Conservation (phyloP, 352 stramenopile species). For the Pythium grandisporangium region DNA sequence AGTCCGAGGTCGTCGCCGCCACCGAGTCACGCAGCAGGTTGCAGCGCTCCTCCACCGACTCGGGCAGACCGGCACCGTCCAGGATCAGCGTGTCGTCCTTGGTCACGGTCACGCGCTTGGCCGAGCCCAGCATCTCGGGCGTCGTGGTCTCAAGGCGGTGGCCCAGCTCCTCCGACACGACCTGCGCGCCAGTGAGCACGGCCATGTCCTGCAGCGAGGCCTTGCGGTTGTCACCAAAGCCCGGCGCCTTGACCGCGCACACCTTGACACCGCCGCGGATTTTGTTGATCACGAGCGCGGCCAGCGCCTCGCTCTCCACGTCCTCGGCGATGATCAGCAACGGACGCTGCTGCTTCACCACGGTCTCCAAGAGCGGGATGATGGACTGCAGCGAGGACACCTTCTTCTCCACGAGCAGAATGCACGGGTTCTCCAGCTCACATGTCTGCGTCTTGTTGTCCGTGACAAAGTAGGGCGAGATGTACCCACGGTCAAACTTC, state of each 20-base stretch:
- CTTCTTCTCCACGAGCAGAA: constrained; percentile 99
- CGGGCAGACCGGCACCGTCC: constrained; percentile 90
- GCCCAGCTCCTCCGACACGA: constrained; percentile 98
- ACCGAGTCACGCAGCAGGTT: constrained; percentile 95
- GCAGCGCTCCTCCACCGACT: constrained; percentile 94
- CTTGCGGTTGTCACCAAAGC: constrained; percentile 99
- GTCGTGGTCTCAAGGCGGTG: constrained; percentile 98
- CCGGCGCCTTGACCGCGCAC: constrained; percentile 98
- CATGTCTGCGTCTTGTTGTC: constrained; percentile 98
- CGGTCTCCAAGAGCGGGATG: constrained; percentile 95
- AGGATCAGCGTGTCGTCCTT: constrained; percentile 99
- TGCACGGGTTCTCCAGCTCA: constrained; percentile 98
- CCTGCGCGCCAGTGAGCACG: constrained; percentile 95
- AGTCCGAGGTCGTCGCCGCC: constrained; percentile 95
- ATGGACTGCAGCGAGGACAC: constrained; percentile 95
- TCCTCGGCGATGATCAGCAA: constrained; percentile 99
- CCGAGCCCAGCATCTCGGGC: constrained; percentile 91
- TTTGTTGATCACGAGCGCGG: constrained; percentile 99
- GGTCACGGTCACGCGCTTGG: constrained; percentile 94
- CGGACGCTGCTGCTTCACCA: constrained; percentile 95
- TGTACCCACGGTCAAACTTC: constrained; percentile 99
- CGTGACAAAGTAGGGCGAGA: constrained; percentile 99
- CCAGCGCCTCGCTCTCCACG: constrained; percentile 98
- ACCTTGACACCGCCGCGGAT: constrained; percentile 99
- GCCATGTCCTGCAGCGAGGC: constrained; percentile 99